Evolutionary conservation across 106 monocot species (phyloP), one percentile per base, ranked within the genome.

Genomic region (Apostasia shenzhenica): DNA sequence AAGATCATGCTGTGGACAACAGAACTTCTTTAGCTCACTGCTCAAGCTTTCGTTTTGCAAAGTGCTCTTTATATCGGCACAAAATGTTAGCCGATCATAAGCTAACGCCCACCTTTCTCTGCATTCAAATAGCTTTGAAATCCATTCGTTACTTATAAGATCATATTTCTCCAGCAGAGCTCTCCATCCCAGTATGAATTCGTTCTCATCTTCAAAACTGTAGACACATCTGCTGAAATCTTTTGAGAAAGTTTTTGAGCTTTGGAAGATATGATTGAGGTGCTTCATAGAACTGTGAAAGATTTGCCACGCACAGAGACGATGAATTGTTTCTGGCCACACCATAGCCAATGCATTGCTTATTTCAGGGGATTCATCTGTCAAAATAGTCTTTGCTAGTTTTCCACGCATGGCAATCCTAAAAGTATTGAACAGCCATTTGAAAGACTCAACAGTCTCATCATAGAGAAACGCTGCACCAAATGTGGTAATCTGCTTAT

Each of bases 351-450:
- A 55, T 13, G 78, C 78, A 41, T 57, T 47, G 43, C 52, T 72
- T 50, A 67, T 67, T 54, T 40, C 57, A 14, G 51, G 41, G n/a
- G 66, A 66, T 14, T 67, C 66, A 53, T 72, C 70, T 7, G 77
- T 71, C 56, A 77, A 26, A 66, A 77, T 66, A 43, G 77, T 66
- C 66, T 56, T 70, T 45, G 78, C 72, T 53, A 67, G 72, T 54
- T 78, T 78, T 13, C 78, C 78, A 72, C 37, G 67, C 78, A 78
- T 72, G 39, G 72, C 72, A 61, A 72, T 57, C 58, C 59, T 67
- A 10, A 78, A 67, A 61, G 78, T 78, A 6, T 67, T 61, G 40
- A 78, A 60, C 11, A 78, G 13, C 78, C 78, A 78, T 55, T 78
- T 78, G 65, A 67, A 78, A 58, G 78, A 78, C 61, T 72, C 78